Evolutionary conservation across 805 yeast genomes (phyloP), one percentile per base, ranked within the genome.

Genomic region (Kodamaea jinghongensis): DNA sequence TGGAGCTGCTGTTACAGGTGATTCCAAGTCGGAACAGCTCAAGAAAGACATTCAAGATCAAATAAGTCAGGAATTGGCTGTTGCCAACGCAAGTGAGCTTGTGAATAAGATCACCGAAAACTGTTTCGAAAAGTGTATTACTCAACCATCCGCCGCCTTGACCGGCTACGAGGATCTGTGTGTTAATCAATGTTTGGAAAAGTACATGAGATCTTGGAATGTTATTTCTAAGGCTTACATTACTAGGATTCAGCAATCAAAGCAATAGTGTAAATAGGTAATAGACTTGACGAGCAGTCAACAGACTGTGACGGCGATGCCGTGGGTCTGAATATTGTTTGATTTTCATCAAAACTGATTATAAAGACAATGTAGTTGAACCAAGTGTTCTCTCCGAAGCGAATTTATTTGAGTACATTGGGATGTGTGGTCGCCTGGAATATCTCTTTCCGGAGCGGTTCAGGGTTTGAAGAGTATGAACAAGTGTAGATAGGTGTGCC

Each of bases 141-240:
- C 61, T 11, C 71, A 70, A 31, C 96, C 96, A 12, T 78, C 79
- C 28, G 52, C 73, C 14, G 48, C 66, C 10, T 55, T 79, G 41
- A 60, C 67, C 36, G 49, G 69, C 2, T 71, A 66, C 5, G 88
- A 89, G 53, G 77, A 78, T 41, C 63, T 62, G 20, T 89, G 96
- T 65, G 74, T 86, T 34, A 77, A 73, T 43, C 83, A 81, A 59
- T 90, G 98, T 60, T 73, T 85, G 51, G 81, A 83, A 48, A 90
- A 87, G 65, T 90, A 86, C 63, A 83, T 89, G 91, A 78, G 84
- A 60, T 80, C 95, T 25, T 90, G 96, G 96, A 88, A 89, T 53
- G 71, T 82, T 39, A 73, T 90, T 31, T 86, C 96, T 9, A 81
- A 79, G 58, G 70, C 86, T 8, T 89, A 88, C 61, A 78, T 88